These are phyloP conservation scores for Rugonectria rugulosa DNA, from an alignment of 2,329 filamentous ascomycete genomes.

Conservation along the genomic window DNA sequence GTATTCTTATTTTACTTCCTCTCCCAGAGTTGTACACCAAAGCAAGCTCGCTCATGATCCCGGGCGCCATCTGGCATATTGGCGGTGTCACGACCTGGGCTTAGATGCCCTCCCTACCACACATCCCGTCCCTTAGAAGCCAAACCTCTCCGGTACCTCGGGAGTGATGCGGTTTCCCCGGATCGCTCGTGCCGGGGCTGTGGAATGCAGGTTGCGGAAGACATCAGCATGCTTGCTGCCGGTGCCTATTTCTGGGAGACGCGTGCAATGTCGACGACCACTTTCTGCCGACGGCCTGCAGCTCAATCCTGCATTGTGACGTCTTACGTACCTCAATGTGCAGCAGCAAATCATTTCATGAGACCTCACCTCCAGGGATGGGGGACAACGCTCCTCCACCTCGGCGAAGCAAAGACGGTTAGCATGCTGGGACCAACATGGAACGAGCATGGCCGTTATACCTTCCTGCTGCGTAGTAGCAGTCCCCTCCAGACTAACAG, in stretches of 20 bases:
- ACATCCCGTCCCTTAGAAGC: background rate
- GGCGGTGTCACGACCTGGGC: constrained; percentile 2
- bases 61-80: constrained; percentile 6
- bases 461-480: background rate
- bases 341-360: background rate
- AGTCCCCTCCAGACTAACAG: too few relatives aligned
- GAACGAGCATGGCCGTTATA: background rate
- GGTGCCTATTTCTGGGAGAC: constrained; percentile 19
- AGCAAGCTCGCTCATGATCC: too few relatives aligned
- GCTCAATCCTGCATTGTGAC: background rate
- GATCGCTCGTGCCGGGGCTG: constrained; percentile 29
- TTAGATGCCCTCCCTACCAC: too few relatives aligned
- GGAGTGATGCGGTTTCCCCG: constrained; percentile 19
- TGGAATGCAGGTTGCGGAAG: background rate
- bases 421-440: background rate
- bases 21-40: too few relatives aligned
- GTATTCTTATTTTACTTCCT: too few relatives aligned
- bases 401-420: constrained; percentile 13
- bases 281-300: constrained; percentile 6
- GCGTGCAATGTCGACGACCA: background rate
- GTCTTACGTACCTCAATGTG: background rate
- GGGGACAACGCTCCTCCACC: background rate
- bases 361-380: background rate
- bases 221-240: constrained; percentile 4
- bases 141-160: too few relatives aligned